A percentile compares a stretch with the other conserved stretches of the same genome.
phyloP scores from a whole-genome alignment of 352 stramenopile species.

The Globisporangium barbulae region DNA sequence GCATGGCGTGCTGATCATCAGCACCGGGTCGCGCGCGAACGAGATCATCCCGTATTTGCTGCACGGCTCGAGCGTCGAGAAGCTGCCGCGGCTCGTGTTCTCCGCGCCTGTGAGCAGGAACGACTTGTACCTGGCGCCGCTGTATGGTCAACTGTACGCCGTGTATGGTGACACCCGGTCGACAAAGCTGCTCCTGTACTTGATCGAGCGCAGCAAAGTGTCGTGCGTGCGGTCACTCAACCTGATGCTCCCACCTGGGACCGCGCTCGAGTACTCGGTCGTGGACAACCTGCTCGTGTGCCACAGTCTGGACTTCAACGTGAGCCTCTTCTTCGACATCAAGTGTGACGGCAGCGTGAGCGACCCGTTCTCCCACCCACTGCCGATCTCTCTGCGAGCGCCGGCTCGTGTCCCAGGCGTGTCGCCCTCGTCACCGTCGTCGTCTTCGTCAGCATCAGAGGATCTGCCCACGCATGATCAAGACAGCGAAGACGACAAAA shows the following conservation, averaged over 20 bases:
- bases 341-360: slow-evolving; percentile 48
- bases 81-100: slow-evolving; percentile 72
- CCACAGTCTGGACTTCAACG: slow-evolving; percentile 78
- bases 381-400: slow-evolving; percentile 53
- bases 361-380: slow-evolving; percentile 68
- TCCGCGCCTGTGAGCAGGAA: slow-evolving; percentile 44
- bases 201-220: slow-evolving; percentile 57
- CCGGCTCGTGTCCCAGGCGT: slow-evolving; percentile 15
- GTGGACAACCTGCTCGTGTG: slow-evolving; percentile 83
- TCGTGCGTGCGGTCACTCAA: slow-evolving; percentile 74
- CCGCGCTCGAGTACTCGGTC: slow-evolving; percentile 63
- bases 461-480: neutral
- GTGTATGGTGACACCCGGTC: slow-evolving; percentile 59
- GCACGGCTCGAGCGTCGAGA: slow-evolving; percentile 53
- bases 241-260: slow-evolving; percentile 58
- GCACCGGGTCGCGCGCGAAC: slow-evolving; percentile 66
- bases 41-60: slow-evolving; percentile 76
- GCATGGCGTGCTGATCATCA: slow-evolving; percentile 65
- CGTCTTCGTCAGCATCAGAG: slow-evolving; percentile 9
- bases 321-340: slow-evolving; percentile 80
- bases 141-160: slow-evolving; percentile 68
- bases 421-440: slow-evolving; percentile 9
- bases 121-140: slow-evolving; percentile 56
- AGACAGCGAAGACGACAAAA: neutral
- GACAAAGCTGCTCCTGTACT: slow-evolving; percentile 69